A percentile compares a stretch with the other conserved stretches of the same genome.
Evolutionary conservation across 2,329 filamentous ascomycete genomes (phyloP).

Genomic region (Metarhizium humberi): DNA sequence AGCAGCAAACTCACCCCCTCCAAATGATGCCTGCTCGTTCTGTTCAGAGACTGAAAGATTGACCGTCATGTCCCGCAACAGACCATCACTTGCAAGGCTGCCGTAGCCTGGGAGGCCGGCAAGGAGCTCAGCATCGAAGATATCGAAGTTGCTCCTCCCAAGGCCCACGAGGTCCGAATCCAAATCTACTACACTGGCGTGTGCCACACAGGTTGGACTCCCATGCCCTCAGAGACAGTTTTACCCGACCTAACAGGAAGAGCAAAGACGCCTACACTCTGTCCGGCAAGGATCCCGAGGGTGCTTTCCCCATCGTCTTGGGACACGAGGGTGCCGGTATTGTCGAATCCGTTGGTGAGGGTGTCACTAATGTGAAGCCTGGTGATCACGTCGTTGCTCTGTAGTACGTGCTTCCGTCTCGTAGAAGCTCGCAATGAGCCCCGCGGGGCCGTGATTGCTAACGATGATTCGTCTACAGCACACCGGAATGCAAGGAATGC

Average conservation of each 20-base stretch:
- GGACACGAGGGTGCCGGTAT: conserved; percentile 88
- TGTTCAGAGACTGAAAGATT: not conserved
- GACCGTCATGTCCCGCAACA: conserved; percentile 26
- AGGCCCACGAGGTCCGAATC: conserved; percentile 91
- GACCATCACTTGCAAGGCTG: conserved; percentile 95
- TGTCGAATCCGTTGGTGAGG: conserved; percentile 89
- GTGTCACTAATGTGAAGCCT: conserved; percentile 86
- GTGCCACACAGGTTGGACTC: conserved; percentile 76
- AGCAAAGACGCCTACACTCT: conserved; percentile 78
- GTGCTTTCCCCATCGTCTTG: conserved; percentile 80
- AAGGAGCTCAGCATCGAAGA: conserved; percentile 85
- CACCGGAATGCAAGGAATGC: conserved; percentile 93
- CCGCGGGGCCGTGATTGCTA: not conserved
- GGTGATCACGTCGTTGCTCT: conserved; percentile 88
- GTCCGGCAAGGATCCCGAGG: conserved; percentile 94
- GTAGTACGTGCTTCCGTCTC: conserved; percentile 47
- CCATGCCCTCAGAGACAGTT: not conserved
- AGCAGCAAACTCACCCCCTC: not conserved
- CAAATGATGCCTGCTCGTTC: conserved; percentile 3
- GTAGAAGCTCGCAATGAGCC: not conserved
- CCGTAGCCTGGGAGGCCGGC: conserved; percentile 93
- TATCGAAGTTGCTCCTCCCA: conserved; percentile 81
- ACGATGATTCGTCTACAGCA: conserved; percentile 43
- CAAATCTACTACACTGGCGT: conserved; percentile 97
- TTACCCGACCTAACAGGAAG: conserved; percentile 4